Evolutionary conservation across 495 filamentous ascomycete genomes (phyloP).

Genomic region (Neurospora sp.): DNA sequence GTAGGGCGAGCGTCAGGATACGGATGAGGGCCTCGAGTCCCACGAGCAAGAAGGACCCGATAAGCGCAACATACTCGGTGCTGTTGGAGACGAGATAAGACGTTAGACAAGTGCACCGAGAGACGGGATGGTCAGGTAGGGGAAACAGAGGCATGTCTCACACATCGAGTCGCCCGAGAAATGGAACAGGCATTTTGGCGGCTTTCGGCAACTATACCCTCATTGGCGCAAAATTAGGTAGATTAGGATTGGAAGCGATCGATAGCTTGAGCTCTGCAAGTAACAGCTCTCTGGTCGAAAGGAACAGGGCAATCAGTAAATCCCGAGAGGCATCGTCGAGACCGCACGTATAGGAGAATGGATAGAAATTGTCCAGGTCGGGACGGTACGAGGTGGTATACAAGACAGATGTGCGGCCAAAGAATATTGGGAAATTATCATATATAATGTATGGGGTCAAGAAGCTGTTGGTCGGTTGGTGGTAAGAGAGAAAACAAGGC

Average conservation of each 20-base stretch:
- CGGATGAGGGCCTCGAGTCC: constrained; percentile 71
- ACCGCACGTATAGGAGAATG: not conserved
- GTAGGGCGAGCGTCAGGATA: constrained; percentile 82
- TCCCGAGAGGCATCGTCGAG: not conserved
- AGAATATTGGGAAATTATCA: not conserved
- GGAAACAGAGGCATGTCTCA: constrained; percentile 25
- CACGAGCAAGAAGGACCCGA: constrained; percentile 72
- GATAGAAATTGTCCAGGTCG: not conserved
- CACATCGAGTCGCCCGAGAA: constrained; percentile 73
- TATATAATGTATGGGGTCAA: not conserved
- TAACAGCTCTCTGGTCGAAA: not conserved
- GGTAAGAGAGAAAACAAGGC: not conserved
- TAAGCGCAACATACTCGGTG: constrained; percentile 76
- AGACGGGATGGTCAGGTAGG: not conserved
- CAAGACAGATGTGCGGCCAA: not conserved
- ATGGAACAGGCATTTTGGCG: constrained; percentile 63
- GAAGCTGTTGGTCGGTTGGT: not conserved
- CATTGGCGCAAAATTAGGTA: constrained; percentile 2
- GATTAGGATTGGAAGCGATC: not conserved
- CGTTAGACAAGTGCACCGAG: not conserved
- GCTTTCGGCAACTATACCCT: constrained; percentile 4
- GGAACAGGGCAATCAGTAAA: not conserved
- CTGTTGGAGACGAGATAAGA: constrained; percentile 23
- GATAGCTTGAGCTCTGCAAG: not conserved
- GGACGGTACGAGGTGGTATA: not conserved